These are phyloP conservation scores for Rehmannia glutinosa DNA, from an alignment of 257 asterid species.

Conservation along the genomic window DNA sequence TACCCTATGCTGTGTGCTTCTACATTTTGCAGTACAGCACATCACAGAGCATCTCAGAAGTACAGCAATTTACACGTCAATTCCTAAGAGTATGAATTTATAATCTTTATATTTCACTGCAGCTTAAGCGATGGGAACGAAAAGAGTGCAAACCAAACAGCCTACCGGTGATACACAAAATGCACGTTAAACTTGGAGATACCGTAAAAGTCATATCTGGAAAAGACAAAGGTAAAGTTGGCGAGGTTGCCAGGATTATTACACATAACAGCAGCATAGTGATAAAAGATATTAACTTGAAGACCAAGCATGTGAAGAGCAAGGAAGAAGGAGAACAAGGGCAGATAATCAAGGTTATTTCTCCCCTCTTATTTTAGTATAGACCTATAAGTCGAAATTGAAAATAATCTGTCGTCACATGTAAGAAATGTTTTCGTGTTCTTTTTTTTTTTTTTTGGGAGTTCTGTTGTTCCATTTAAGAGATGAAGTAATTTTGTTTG, in stretches of 20 bases:
- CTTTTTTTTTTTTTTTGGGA: too few relatives aligned
- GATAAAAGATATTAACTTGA: slow-evolving; percentile 75
- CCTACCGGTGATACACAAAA: slow-evolving; percentile 78
- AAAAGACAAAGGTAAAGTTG: slow-evolving; percentile 79
- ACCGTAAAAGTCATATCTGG: slow-evolving; percentile 91
- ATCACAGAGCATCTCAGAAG: background rate
- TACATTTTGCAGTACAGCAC: background rate
- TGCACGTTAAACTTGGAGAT: slow-evolving; percentile 94
- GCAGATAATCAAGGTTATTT: slow-evolving; percentile 75
- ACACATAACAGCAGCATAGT: slow-evolving; percentile 74
- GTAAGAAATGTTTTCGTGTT: too few relatives aligned
- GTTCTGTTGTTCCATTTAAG: background rate
- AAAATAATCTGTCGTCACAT: too few relatives aligned
- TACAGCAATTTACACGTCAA: background rate
- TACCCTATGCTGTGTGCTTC: background rate
- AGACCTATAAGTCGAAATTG: background rate
- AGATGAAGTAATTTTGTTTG: background rate
- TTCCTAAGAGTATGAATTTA: background rate
- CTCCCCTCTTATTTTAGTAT: background rate
- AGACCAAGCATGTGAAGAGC: slow-evolving; percentile 93
- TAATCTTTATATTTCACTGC: slow-evolving; percentile 14
- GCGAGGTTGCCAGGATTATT: slow-evolving; percentile 67
- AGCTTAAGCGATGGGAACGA: slow-evolving; percentile 93
- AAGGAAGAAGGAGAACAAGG: slow-evolving; percentile 79
- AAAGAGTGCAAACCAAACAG: slow-evolving; percentile 97